Base-by-base conservation (phyloP, 1,284 basidiomycete genomes). In the Schizophyllum commune region DNA sequence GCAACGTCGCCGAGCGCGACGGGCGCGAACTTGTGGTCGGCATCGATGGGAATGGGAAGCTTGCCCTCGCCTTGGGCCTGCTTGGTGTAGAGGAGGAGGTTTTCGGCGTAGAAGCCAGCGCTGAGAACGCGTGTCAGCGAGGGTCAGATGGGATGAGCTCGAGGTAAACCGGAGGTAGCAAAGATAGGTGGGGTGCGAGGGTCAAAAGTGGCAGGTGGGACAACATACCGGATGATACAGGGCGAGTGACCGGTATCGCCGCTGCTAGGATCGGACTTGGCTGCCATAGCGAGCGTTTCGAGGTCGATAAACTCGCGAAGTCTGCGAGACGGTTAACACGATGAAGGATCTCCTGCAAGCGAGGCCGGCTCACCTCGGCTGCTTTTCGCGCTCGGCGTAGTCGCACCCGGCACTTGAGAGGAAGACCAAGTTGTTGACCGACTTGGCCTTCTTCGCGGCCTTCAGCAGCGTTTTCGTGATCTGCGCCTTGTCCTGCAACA, bases 241-340 rank as follows among this genome's bases (percentile, higher is more conserved):
- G 27, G 63, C 70, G 64, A 68, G 66, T 67, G 67, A n/a, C 58
- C 55, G 21, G 59, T 57, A 51, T 58, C 57, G 27, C 54, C 52
- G 51, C 59, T 27, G 27, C 32, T 47, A 15, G 61, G 53, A 54
- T 62, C 59, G 8, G 51, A 52, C 22, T 62, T 62, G 22, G 52
- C 27, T 15, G 55, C 58, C 61, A 62, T 55, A 13, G 53, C 61
- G 47, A 62, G 56, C 51, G 47, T 32, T 57, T 62, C 61, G 52
- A 62, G 58, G 1, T 51, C 61, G 7, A 62, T 58, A 19, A 60
- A 60, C 32, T 62, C 61, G 4, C 59, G 51, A n/a, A 62, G 39
- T 17, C 39, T 47, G 8, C 9, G 9, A 17, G 39, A 17, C 39
- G 39, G 39, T 47, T 8, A 47, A 8, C 13, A 11, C 39, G 9